These are phyloP conservation scores for Hordeum vulgare DNA, from an alignment of 176 grass and related monocot genomes.

Conservation along the genomic window MorexV3_pseudomolecules_assembly NC_058520.1:599717014-599717513, in stretches of 20 bases:
- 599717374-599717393: neutral
- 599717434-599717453: neutral
- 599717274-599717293: neutral
- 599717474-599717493: neutral
- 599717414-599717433: neutral
- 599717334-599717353: neutral
- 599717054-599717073: conserved; percentile 65
- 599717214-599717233: neutral
- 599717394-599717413: neutral
- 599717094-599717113: conserved; percentile 59
- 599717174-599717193: conserved; percentile 68
- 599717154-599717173: conserved; percentile 43
- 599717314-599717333: neutral
- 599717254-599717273: neutral
- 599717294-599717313: neutral
- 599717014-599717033: conserved; percentile 53
- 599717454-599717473: too few species aligned
- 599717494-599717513: neutral
- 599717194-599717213: conserved; percentile 75
- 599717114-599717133: conserved; percentile 11
- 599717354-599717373: neutral
- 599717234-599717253: neutral
- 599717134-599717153: conserved; percentile 29
- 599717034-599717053: conserved; percentile 46
- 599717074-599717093: conserved; percentile 51